Base-by-base conservation (phyloP, 108 stramenopile species). In the Stephanodiscus minutulus region DNA sequence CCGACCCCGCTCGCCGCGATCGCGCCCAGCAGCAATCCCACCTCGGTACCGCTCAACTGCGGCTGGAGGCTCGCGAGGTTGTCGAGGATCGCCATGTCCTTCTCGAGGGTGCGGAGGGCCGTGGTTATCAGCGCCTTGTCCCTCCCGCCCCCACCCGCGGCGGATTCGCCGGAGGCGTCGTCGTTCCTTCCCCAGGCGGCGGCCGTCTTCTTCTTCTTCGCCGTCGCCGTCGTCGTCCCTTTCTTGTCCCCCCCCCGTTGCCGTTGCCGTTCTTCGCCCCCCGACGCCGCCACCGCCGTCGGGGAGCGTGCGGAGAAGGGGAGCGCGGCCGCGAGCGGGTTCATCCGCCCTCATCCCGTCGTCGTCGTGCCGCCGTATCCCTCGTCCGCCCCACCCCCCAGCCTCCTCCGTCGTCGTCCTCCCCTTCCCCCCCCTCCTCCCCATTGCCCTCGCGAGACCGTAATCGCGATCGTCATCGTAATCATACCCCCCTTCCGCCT, bases 71-170 rank as follows among this genome's bases (percentile, higher is more conserved):
- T 81, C 11, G 88, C 82, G 29, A 89, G 18, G 43, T 84, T 79
- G 61, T 93, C 91, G 39, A 93, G 66, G 8, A 88, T 35, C 70
- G 88, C 77, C 89, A 93, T 83, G 55, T 76, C 83, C 10, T 46
- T 62, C 71, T 78, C 77, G 8, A 78, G 56, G 36, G 77, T 78
- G 48, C 58, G 31, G 0, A 78, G 58, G 11, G 77, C 70, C 17
- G 64, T 65, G 15, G 70, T 41, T 57, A 55, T 11, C 22, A 55
- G 13, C 25, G 12, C 29, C 56, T 2, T 53, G 18, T 21, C 15
- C 52, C 2, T 25, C 20, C 52, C 52, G 1, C 1, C 52, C 7
- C 56, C 29, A 28, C 20, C 53, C 3, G 24, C 53, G 27, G 20
- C 46, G 17, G 43, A 25, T 1, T 22, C 3, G 3, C 11, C n/a